Conservation (phyloP, 306 rosid species). For the Vigna radiata region DNA sequence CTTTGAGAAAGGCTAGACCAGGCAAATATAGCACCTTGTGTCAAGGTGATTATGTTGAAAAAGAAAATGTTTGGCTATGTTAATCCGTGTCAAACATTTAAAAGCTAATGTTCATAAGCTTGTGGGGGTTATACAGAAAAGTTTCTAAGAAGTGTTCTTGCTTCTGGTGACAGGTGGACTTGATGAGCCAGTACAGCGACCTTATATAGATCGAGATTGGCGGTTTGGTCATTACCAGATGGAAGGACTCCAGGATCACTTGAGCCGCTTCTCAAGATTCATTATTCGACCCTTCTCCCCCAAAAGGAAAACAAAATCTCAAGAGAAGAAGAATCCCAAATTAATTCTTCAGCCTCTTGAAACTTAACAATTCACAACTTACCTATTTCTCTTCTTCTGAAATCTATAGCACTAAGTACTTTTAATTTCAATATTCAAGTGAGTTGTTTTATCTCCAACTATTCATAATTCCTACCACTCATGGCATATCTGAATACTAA, state of each 20-base stretch:
- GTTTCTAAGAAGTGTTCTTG: conserved; percentile 28
- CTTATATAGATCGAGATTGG: conserved; percentile 82
- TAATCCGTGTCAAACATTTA: conserved; percentile 20
- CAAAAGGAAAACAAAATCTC: conserved; percentile 51
- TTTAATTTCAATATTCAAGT: conserved; percentile 2
- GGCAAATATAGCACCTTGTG: not conserved
- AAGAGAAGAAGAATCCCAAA: conserved; percentile 52
- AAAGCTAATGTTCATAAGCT: conserved; percentile 20
- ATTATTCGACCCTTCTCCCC: conserved; percentile 56
- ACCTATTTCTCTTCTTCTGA: not conserved
- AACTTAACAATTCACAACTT: conserved; percentile 43
- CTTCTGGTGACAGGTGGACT: conserved; percentile 73
- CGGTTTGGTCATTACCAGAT: conserved; percentile 94
- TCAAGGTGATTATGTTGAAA: conserved; percentile 11
- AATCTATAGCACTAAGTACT: not conserved
- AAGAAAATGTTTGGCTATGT: conserved; percentile 9
- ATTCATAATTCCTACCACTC: not conserved
- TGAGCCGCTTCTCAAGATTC: conserved; percentile 71
- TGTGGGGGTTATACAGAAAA: conserved; percentile 11
- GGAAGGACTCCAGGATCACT: conserved; percentile 88
- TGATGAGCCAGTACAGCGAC: conserved; percentile 80
- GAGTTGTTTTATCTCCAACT: not conserved
- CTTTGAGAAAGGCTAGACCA: conserved; percentile 2
- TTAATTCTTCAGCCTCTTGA: conserved; percentile 70
- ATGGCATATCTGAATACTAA: not conserved